phyloP scores from a whole-genome alignment of 257 asterid genomes.

The Jaltomata sinuosa region DNA sequence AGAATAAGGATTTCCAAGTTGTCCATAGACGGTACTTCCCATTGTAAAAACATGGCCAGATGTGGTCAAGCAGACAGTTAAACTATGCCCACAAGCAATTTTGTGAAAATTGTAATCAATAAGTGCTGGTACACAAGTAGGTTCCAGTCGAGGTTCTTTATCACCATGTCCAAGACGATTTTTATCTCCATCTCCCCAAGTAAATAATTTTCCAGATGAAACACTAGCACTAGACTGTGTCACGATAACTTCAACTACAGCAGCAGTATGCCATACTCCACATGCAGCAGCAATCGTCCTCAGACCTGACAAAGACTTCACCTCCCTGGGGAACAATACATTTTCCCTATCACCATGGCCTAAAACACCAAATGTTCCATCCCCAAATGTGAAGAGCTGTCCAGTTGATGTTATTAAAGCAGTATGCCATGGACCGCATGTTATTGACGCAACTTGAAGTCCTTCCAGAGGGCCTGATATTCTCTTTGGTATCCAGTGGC shows the following conservation, averaged over 20 bases:
- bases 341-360: conserved; percentile 82
- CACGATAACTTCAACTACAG: conserved; percentile 80
- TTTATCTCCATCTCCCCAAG: conserved; percentile 98
- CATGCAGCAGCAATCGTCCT: conserved; percentile 86
- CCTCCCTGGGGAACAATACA: conserved; percentile 60
- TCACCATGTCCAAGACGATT: conserved; percentile 94
- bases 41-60: conserved; percentile 73
- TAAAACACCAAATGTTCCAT: conserved; percentile 85
- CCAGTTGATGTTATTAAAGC: conserved; percentile 71
- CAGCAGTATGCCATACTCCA: conserved; percentile 98
- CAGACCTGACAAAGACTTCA: conserved; percentile 70
- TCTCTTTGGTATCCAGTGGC: conserved; percentile 97
- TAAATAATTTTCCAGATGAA: conserved; percentile 81
- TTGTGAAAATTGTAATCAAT: conserved; percentile 79
- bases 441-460: conserved; percentile 60
- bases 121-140: conserved; percentile 87
- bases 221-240: conserved; percentile 72
- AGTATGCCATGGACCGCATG: conserved; percentile 97
- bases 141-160: conserved; percentile 76
- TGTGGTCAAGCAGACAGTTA: conserved; percentile 75
- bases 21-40: conserved; percentile 93
- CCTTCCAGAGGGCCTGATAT: conserved; percentile 86
- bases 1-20: conserved; percentile 72
- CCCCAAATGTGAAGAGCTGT: conserved; percentile 83
- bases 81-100: conserved; percentile 82